A percentile compares a stretch with the other conserved stretches of the same genome.
phyloP scores from a whole-genome alignment of 768 basidiomycete genomes.

The Tricholoma saponaceum region DNA sequence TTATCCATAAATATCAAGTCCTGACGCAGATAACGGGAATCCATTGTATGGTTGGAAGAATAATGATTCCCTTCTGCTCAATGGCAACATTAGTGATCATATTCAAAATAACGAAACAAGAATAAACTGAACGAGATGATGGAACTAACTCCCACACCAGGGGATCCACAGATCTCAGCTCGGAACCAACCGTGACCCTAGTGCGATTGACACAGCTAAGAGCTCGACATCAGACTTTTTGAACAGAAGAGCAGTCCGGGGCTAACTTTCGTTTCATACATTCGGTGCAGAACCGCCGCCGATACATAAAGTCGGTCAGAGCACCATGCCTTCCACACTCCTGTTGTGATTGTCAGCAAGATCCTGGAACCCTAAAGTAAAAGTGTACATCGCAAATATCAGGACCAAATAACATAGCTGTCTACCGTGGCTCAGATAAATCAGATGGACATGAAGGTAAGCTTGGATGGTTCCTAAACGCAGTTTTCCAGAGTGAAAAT shows the following conservation, averaged over 20 bases:
- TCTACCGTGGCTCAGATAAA: neutral
- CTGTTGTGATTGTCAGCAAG: neutral
- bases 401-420: neutral
- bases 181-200: too few relatives aligned
- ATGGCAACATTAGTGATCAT: neutral
- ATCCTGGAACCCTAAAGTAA: neutral
- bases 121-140: neutral
- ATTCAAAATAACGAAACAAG: neutral
- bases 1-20: neutral
- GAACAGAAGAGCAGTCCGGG: neutral
- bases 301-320: neutral
- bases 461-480: neutral
- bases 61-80: neutral
- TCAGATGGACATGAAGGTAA: neutral
- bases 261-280: neutral
- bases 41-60: neutral
- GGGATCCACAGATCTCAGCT: neutral
- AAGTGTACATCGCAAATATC: neutral
- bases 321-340: neutral
- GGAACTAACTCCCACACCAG: neutral
- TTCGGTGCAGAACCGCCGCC: neutral
- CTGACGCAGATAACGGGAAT: neutral
- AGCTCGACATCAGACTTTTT: neutral
- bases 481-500: neutral
- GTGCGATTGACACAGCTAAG: neutral